phyloP scores from a whole-genome alignment of 2,329 filamentous ascomycete species.

The Claviceps sp. region DNA sequence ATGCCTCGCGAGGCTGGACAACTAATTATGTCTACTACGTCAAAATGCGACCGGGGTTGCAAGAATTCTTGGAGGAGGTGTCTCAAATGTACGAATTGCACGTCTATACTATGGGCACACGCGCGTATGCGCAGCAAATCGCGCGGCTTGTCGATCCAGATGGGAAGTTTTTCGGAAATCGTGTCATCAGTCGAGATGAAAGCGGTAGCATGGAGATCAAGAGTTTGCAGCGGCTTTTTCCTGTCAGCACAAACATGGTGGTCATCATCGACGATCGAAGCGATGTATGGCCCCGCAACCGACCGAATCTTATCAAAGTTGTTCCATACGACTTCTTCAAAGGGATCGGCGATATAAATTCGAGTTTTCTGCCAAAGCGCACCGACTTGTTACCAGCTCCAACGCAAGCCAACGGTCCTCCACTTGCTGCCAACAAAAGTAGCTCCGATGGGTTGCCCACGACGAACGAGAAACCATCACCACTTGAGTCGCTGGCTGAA shows the following conservation, averaged over 20 bases:
- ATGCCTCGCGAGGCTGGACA: conserved; percentile 55
- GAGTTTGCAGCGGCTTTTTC: conserved; percentile 80
- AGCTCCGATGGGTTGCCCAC: conserved; percentile 1
- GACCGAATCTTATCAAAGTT: conserved; percentile 86
- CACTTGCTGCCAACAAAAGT: conserved; percentile 1
- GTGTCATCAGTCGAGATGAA: conserved; percentile 92
- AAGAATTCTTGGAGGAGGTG: conserved; percentile 65
- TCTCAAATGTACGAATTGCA: conserved; percentile 83
- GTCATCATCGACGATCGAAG: conserved; percentile 96
- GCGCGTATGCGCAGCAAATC: conserved; percentile 88
- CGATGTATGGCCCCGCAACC: conserved; percentile 88
- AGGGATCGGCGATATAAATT: conserved; percentile 97
- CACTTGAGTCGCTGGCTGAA: conserved; percentile 62
- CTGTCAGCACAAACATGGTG: conserved; percentile 96
- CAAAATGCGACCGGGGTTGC: conserved; percentile 81
- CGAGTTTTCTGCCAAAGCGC: conserved; percentile 82
- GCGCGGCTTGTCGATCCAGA: conserved; percentile 87
- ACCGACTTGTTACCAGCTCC: conserved; percentile 33
- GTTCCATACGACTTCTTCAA: conserved; percentile 95
- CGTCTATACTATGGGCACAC: conserved; percentile 97
- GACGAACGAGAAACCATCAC: conserved; percentile 21
- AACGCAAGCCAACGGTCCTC: conserved; percentile 13
- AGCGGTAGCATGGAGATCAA: conserved; percentile 89
- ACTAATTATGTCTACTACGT: conserved; percentile 93
- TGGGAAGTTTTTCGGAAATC: conserved; percentile 78